Evolutionary conservation across 768 basidiomycete genomes (phyloP).

Genomic region (Hemileccinum rubropunctum): DNA sequence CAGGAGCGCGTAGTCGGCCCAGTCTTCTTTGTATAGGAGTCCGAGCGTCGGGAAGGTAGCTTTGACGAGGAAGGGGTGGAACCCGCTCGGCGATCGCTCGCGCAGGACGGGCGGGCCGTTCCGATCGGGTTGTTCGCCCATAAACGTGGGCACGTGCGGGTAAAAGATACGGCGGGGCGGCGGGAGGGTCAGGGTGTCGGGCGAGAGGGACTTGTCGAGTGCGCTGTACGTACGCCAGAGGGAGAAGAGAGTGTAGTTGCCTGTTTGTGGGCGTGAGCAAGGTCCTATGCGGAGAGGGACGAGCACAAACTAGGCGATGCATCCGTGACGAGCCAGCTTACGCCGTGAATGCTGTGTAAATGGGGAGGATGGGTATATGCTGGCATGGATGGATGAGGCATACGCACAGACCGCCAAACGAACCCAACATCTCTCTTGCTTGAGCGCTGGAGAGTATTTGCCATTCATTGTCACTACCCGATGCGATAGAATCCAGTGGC

Average conservation of each 20-base stretch:
- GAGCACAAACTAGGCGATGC: conserved; percentile 44
- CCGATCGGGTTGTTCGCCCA: conserved; percentile 38
- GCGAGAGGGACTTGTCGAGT: conserved; percentile 46
- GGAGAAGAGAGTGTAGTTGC: conserved; percentile 71
- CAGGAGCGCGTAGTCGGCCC: conserved; percentile 70
- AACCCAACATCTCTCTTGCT: conserved; percentile 48
- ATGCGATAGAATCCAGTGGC: conserved; percentile 45
- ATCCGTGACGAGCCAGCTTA: conserved; percentile 66
- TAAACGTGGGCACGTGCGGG: conserved; percentile 63
- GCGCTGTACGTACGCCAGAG: conserved; percentile 76
- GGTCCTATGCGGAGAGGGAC: background rate
- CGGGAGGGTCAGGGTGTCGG: conserved; percentile 51
- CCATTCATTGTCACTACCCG: conserved; percentile 62
- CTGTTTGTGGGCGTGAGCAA: conserved; percentile 23
- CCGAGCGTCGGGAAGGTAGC: conserved; percentile 71
- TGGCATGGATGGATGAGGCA: conserved; percentile 10
- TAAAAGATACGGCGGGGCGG: conserved; percentile 74
- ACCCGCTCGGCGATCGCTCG: conserved; percentile 53
- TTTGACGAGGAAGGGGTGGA: conserved; percentile 72
- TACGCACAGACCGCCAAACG: conserved; percentile 51
- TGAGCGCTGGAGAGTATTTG: conserved; percentile 50
- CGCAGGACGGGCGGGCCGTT: conserved; percentile 31
- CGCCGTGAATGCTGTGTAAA: conserved; percentile 54
- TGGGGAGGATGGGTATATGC: background rate
- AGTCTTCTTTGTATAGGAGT: conserved; percentile 69